Evolutionary conservation across 768 basidiomycete genomes (phyloP), one percentile per base, ranked within the genome.

Genomic region (Leucosporidium yakuticum): DNA sequence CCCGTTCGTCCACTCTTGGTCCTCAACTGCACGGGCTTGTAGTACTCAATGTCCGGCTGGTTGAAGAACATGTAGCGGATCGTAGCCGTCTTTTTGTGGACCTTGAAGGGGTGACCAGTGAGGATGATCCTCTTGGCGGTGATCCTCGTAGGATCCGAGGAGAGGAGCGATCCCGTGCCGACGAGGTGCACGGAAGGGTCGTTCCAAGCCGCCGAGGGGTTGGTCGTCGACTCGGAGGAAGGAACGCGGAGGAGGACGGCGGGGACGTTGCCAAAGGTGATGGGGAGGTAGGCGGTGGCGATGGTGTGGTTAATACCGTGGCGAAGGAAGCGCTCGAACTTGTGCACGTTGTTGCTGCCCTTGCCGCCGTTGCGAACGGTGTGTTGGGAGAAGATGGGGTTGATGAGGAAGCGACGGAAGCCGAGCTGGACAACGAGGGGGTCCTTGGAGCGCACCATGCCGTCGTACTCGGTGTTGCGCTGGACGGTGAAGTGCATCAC

Each of bases 11-110:
- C 94, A 68, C 88, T 84, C 79, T 97, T 99, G 4, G 93, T 98
- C 78, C 91, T 84, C 65, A 97, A 81, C 76, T 95, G 91, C 67
- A 98, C 86, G 2, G 93, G 92, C 78, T 91, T 89, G 83, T 89
- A 97, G 79, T 94, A 98, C 51, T 85, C 82, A 59, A 97, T 84
- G 77, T 98, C 95, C 56, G 91, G 91, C 50, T 87, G 74, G 78
- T 94, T 88, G 84, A 99, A 98, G 82, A 98, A 98, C 91, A 99
- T 90, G 82, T 97, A 98, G 64, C 95, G 87, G 74, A 99, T 87
- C 9, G 95, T 98, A 4, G 94, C 95, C 8, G 91, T 91, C 82
- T 91, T 93, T 77, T 92, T 91, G 83, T 98, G 94, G 2, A 97
- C 87, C 76, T 93, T 94, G 85, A 92, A 90, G 1, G 95, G 95